These are phyloP conservation scores for Lachancea thermotolerans DNA, from an alignment of 805 yeast genomes.

Conservation along the genomic window DNA sequence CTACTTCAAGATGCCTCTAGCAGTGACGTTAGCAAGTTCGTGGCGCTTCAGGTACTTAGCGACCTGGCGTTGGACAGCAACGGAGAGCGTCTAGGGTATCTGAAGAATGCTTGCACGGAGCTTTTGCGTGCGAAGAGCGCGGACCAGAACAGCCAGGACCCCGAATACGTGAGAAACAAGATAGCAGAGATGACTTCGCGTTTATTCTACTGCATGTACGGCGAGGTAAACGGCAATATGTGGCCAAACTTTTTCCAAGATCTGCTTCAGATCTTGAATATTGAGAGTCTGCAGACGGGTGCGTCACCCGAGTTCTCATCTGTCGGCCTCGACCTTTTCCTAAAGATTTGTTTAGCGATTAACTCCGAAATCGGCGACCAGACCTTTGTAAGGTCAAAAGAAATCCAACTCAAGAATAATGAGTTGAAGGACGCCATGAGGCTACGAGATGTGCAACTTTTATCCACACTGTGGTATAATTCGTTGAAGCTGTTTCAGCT, in stretches of 20 bases:
- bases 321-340: constrained; percentile 59
- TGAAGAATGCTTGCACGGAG: constrained; percentile 22
- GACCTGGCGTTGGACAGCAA: constrained; percentile 18
- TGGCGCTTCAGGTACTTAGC: constrained; percentile 27
- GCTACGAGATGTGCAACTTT: constrained; percentile 58
- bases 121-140: constrained; percentile 20
- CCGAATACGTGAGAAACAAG: constrained; percentile 31
- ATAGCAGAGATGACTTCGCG: constrained; percentile 29
- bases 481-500: constrained; percentile 21
- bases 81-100: constrained; percentile 13
- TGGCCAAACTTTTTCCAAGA: constrained; percentile 31
- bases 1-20: constrained; percentile 20
- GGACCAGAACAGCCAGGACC: constrained; percentile 15
- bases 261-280: constrained; percentile 19
- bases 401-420: constrained; percentile 57
- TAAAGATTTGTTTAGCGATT: constrained; percentile 64
- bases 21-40: constrained; percentile 28
- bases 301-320: constrained; percentile 26
- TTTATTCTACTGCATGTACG: constrained; percentile 29
- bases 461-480: constrained; percentile 63
- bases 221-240: constrained; percentile 24
- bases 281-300: constrained; percentile 13
- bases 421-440: constrained; percentile 78
- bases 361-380: constrained; percentile 94
- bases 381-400: constrained; percentile 63